Evolutionary conservation across 495 filamentous ascomycete genomes (phyloP).

Genomic region (Hypoxylon intermedium): DNA sequence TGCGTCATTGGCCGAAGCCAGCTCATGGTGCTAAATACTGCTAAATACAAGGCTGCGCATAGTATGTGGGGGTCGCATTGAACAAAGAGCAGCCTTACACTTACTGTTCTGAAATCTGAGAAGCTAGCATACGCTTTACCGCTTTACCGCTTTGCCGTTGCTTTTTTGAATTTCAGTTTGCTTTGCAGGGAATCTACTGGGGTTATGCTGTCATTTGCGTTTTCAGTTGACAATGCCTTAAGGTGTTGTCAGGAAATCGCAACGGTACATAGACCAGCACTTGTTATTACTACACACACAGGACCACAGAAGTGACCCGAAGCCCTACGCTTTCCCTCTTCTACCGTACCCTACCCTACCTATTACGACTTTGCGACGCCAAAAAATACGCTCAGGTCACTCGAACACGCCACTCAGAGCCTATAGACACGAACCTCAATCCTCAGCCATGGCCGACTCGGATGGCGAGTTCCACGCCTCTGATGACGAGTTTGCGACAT

Average conservation of each 20-base stretch:
- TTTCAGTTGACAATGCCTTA: conserved; percentile 24
- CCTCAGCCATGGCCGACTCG: conserved; percentile 68
- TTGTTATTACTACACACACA: background rate
- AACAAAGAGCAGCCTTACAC: conserved; percentile 32
- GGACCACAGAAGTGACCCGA: background rate
- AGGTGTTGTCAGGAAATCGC: conserved; percentile 17
- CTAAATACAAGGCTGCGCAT: conserved; percentile 32
- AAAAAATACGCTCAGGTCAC: too few species aligned
- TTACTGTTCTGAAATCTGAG: conserved; percentile 6
- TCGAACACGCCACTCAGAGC: too few species aligned
- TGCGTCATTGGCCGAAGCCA: conserved; percentile 20
- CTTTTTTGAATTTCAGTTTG: background rate
- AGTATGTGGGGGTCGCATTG: conserved; percentile 15
- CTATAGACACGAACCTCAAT: background rate
- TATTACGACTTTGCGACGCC: too few species aligned
- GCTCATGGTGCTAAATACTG: too few species aligned
- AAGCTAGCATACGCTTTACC: background rate
- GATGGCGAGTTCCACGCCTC: conserved; percentile 88
- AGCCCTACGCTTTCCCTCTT: background rate
- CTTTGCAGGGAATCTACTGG: background rate
- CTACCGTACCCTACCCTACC: conserved; percentile 1
- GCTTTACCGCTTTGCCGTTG: background rate
- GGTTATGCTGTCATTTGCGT: conserved; percentile 17
- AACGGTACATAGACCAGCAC: background rate
- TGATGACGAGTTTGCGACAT: conserved; percentile 73